These are phyloP conservation scores for Allantophomopsis cytisporea DNA, from an alignment of 2,329 filamentous ascomycete genomes.

Conservation along the genomic window DNA sequence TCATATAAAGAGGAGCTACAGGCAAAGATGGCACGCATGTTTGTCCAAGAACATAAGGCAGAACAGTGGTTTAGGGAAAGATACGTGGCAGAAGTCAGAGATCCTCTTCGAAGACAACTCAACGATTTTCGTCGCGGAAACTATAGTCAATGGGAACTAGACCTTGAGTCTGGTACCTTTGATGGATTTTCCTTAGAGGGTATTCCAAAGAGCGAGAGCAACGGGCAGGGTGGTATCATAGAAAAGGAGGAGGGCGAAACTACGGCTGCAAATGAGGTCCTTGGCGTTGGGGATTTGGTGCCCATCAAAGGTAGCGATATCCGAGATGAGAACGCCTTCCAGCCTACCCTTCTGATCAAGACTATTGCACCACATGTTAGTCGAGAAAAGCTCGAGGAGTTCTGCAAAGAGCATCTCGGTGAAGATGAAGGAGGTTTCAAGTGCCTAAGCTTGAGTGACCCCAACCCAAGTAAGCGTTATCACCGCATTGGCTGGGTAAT, in stretches of 20 bases:
- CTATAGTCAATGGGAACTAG: constrained; percentile 80
- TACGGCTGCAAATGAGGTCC: constrained; percentile 78
- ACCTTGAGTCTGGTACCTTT: constrained; percentile 73
- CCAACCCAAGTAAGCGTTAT: constrained; percentile 92
- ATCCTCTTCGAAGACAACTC: constrained; percentile 60
- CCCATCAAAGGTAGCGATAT: constrained; percentile 75
- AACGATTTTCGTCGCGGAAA: constrained; percentile 66
- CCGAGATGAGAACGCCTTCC: constrained; percentile 74
- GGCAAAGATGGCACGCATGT: constrained; percentile 71
- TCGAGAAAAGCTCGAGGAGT: constrained; percentile 81
- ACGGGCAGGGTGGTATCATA: constrained; percentile 69
- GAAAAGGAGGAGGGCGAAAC: constrained; percentile 96
- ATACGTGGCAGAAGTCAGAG: constrained; percentile 73
- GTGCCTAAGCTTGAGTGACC: constrained; percentile 90
- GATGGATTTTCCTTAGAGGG: constrained; percentile 93
- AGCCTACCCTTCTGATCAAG: constrained; percentile 93
- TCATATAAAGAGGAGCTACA: constrained; percentile 55
- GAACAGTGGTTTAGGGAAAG: constrained; percentile 98
- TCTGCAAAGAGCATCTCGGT: constrained; percentile 87
- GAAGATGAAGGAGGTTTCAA: constrained; percentile 88
- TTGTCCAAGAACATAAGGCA: constrained; percentile 83
- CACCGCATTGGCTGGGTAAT: constrained; percentile 99
- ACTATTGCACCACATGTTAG: constrained; percentile 95
- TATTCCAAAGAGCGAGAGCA: constrained; percentile 84
- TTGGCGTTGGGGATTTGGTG: constrained; percentile 83